These are phyloP conservation scores for Brettanomyces custersianus DNA, from an alignment of 805 yeast species.

Conservation along the genomic window DNA sequence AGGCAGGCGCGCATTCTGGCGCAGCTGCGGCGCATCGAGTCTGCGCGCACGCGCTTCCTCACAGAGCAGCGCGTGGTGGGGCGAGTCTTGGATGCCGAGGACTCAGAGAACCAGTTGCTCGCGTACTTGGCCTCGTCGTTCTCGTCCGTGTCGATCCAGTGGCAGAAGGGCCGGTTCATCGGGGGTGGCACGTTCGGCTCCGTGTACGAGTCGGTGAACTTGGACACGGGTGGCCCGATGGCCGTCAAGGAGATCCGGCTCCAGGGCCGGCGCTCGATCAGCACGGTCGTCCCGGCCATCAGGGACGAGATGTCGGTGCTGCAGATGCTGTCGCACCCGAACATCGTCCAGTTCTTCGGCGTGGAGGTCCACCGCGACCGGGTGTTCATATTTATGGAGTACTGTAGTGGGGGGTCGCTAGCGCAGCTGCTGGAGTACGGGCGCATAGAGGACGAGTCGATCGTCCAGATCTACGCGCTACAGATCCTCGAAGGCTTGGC, in stretches of 20 bases:
- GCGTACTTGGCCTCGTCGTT: slow-evolving; percentile 82
- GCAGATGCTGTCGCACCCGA: slow-evolving; percentile 93
- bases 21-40: slow-evolving; percentile 58
- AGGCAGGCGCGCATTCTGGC: slow-evolving; percentile 36
- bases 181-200: slow-evolving; percentile 97
- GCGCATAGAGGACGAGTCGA: slow-evolving; percentile 89
- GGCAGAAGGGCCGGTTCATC: slow-evolving; percentile 92
- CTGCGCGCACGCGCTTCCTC: slow-evolving; percentile 33
- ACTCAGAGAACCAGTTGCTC: slow-evolving; percentile 79
- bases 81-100: slow-evolving; percentile 79
- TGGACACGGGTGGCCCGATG: slow-evolving; percentile 92
- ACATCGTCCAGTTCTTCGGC: slow-evolving; percentile 92
- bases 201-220: slow-evolving; percentile 84
- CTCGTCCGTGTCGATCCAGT: slow-evolving; percentile 83
- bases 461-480: slow-evolving; percentile 79
- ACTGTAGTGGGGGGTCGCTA: slow-evolving; percentile 91
- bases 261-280: slow-evolving; percentile 79
- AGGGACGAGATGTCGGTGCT: slow-evolving; percentile 95
- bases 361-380: slow-evolving; percentile 95
- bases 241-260: slow-evolving; percentile 94
- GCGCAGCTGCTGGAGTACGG: slow-evolving; percentile 84
- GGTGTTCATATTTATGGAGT: slow-evolving; percentile 95
- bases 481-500: slow-evolving; percentile 95
- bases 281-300: slow-evolving; percentile 77
- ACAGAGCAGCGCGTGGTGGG: slow-evolving; percentile 57